phyloP scores from a whole-genome alignment of 306 rosid species.

The Vigna unguiculata region DNA sequence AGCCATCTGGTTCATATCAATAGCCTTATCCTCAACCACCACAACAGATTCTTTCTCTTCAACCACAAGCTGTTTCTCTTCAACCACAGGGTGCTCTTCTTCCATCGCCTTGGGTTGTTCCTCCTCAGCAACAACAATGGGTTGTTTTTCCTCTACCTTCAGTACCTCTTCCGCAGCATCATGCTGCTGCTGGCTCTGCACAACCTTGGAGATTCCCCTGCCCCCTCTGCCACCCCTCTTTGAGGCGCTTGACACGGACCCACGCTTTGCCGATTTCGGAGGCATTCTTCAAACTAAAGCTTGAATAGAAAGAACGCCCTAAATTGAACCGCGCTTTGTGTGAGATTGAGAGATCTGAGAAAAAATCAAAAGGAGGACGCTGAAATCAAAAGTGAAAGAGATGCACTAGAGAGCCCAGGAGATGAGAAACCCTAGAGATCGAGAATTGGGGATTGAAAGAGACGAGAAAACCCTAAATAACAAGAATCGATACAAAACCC shows the following conservation, averaged over 20 bases:
- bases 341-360: background rate
- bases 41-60: constrained; percentile 45
- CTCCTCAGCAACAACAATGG: constrained; percentile 30
- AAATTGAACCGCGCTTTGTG: background rate
- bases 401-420: background rate
- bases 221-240: constrained; percentile 67
- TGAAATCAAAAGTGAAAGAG: background rate
- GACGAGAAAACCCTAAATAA: constrained; percentile 13
- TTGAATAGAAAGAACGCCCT: constrained; percentile 16
- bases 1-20: constrained; percentile 48
- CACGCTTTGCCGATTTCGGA: constrained; percentile 87
- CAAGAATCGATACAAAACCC: background rate
- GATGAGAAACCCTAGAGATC: background rate
- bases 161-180: constrained; percentile 54
- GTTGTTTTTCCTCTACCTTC: constrained; percentile 54
- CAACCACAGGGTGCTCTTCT: constrained; percentile 55
- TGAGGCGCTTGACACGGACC: constrained; percentile 52
- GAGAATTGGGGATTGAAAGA: background rate
- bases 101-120: constrained; percentile 50
- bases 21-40: constrained; percentile 44
- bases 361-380: background rate
- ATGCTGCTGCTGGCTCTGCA: constrained; percentile 55
- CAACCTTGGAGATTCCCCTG: constrained; percentile 63
- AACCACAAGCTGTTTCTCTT: constrained; percentile 47
- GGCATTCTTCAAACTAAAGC: constrained; percentile 65